Evolutionary conservation across 2,329 filamentous ascomycete genomes (phyloP).

Genomic region (Coniochaeta pulveracea): DNA sequence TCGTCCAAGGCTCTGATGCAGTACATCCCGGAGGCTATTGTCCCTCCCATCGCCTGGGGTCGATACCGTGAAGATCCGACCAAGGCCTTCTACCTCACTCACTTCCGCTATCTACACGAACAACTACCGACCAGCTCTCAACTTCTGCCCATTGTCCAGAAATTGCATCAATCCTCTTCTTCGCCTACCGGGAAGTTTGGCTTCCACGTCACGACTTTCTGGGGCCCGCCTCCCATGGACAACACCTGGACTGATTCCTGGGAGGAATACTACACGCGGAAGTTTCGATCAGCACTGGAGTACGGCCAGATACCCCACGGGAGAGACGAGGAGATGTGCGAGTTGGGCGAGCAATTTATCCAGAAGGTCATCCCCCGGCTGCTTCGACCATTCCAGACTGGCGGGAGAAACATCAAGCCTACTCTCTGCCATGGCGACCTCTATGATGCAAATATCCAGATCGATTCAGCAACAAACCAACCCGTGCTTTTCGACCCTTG

Average conservation of each 20-base stretch:
- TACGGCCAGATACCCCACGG: conserved; percentile 4
- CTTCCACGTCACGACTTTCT: conserved; percentile 4
- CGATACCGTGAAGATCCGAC: not conserved
- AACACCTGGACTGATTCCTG: conserved; percentile 2
- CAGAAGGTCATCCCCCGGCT: conserved; percentile 1
- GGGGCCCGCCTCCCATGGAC: conserved; percentile 2
- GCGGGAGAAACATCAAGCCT: conserved; percentile 3
- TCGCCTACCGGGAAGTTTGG: conserved; percentile 3
- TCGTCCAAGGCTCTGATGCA: not conserved
- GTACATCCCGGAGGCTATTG: not conserved
- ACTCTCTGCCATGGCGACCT: conserved; percentile 3
- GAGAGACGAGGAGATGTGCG: not conserved
- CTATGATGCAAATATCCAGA: conserved; percentile 4
- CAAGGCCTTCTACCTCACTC: conserved; percentile 2
- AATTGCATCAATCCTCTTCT: conserved; percentile 1
- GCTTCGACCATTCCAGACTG: conserved; percentile 1
- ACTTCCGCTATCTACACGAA: conserved; percentile 1
- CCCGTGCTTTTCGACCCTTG: conserved; percentile 3
- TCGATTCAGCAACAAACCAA: conserved; percentile 2
- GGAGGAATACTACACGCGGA: conserved; percentile 3
- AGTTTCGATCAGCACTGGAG: conserved; percentile 1
- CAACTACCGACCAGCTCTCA: not conserved
- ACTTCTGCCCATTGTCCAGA: conserved; percentile 2
- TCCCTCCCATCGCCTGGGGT: conserved; percentile 1
- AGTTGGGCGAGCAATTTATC: conserved; percentile 2